Base-by-base conservation (phyloP, 2,329 filamentous ascomycete genomes). In the Calonectria montana region DNA sequence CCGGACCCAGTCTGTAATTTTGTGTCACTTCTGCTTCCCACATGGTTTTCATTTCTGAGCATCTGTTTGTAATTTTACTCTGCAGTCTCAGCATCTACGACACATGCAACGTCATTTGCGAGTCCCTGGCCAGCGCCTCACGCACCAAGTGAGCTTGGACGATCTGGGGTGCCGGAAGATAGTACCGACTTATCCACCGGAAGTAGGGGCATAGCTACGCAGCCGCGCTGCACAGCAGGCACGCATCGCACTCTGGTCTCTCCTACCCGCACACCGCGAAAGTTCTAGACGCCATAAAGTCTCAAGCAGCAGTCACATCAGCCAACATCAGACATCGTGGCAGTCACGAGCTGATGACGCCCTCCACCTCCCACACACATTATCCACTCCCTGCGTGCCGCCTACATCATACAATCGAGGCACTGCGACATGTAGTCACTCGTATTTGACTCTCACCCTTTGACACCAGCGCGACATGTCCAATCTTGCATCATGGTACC, bases 251-350 rank as follows among this genome's bases (percentile, higher is more conserved):
- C 21, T 61, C 23, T 43, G 15, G 35, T 53, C 23, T 55, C 29
- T 53, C 18, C 64, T 57, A 31, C 39, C 50, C 37, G 50, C 39
- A 64, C 57, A 45, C 39, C 53, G 31, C 18, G 31, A 47, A 64
- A 15, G 37, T 47, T 64, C 66, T 29, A 45, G 66, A 57, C 16
- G n/a, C 57, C 37, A 37, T 29, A 8, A 57, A n/a, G 66, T 69
- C 57, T 69, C 66, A 21, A 45, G 64, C 27, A 12, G 50, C 41
- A 53, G 23, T 69, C 66, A 63, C 27, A 64, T 69, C 57, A 63
- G 66, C 50, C 35, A 63, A 48, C n/a, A 53, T 62, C 45, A 50
- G 66, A 53, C 31, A 63, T 61, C 66, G 45, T 63, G 45, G 66
- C 57, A 55, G 39, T 45, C 43, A 53, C 55, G 65, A 61, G 65